Evolutionary conservation across 2,329 filamentous ascomycete species (phyloP).

Genomic region (Exophiala viscosa): DNA sequence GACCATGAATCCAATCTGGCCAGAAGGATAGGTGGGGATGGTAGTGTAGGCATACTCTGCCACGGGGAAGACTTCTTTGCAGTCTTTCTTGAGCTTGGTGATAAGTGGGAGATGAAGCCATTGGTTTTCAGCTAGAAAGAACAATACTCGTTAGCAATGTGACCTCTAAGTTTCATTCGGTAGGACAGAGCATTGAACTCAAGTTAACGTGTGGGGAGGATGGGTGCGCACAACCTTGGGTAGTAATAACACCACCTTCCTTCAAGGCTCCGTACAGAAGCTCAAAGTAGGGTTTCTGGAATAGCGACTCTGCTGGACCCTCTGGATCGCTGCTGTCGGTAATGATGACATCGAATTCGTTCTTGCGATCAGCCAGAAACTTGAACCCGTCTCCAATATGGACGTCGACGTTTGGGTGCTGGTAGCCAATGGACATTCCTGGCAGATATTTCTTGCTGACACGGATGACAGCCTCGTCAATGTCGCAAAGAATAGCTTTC

Average conservation of each 20-base stretch:
- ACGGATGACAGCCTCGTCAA: conserved; percentile 97
- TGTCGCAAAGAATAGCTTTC: conserved; percentile 95
- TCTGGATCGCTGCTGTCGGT: conserved; percentile 98
- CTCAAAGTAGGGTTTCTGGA: conserved; percentile 99
- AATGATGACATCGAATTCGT: conserved; percentile 98
- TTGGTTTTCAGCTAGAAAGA: conserved; percentile 82
- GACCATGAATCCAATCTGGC: conserved; percentile 99
- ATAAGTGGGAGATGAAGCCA: conserved; percentile 97
- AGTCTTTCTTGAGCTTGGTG: conserved; percentile 90
- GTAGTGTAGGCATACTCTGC: conserved; percentile 98
- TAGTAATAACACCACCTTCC: conserved; percentile 96
- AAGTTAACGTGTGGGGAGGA: conserved; percentile 37
- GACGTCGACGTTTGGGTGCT: conserved; percentile 88
- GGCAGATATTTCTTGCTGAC: conserved; percentile 98
- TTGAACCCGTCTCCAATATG: conserved; percentile 98
- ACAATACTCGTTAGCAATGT: conserved; percentile 20
- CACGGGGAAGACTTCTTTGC: conserved; percentile 93
- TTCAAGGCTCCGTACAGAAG: conserved; percentile 84
- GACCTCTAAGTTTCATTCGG: not conserved
- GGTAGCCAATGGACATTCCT: conserved; percentile 86
- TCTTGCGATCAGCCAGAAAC: conserved; percentile 94
- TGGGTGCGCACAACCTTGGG: conserved; percentile 99
- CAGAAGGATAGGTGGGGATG: conserved; percentile 97
- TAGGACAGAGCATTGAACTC: conserved; percentile 7
- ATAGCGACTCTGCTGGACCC: conserved; percentile 90